Evolutionary conservation across 2,329 filamentous ascomycete genomes (phyloP), one percentile per base, ranked within the genome.

Genomic region (Cladorrhinum sp.): DNA sequence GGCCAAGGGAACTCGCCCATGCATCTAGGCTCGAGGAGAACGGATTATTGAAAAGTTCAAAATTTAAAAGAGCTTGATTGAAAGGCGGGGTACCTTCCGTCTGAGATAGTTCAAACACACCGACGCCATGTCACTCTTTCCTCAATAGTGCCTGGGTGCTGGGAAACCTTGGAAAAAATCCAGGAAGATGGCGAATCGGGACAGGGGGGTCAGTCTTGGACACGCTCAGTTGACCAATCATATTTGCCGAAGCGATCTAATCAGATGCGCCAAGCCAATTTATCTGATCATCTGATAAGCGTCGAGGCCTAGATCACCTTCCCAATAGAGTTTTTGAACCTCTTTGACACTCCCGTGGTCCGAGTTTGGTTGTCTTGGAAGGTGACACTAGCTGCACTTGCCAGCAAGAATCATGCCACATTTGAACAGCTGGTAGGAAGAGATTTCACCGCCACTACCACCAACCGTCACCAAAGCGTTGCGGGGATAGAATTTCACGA

Each of bases 201-300:
- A 5, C 41, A 45, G 3, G 41, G n/a, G n/a, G 41, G 25, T n/a
- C 29, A 32, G 6, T 41, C 36, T 22, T 45, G n/a, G 5, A 45
- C 8, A 18, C 18, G 5, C 41, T 6, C 16, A 6, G n/a, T n/a
- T 10, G 32, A 9, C 53, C 53, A 56, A 56, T 56, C 36, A 56
- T 1, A 13, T n/a, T 6, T 9, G 12, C 2, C 13, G 2, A 13
- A 29, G 13, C 32, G 18, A 56, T 56, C 53, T 56, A 25, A 56
- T 48, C 38, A 55, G 52, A 41, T 38, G 52, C 18, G 49, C 49
- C 49, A 50, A 50, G 49, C 62, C 58, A 57, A 62, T 62, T 56
- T 54, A 41, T 67, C 65, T 54, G 65, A 67, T 67, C 62, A 65
- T 64, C 65, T 65, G 64, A 65, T 62, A 58, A 56, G 18, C 25